Conservation (phyloP, 768 basidiomycete species). For the Psilocybe sp. region DNA sequence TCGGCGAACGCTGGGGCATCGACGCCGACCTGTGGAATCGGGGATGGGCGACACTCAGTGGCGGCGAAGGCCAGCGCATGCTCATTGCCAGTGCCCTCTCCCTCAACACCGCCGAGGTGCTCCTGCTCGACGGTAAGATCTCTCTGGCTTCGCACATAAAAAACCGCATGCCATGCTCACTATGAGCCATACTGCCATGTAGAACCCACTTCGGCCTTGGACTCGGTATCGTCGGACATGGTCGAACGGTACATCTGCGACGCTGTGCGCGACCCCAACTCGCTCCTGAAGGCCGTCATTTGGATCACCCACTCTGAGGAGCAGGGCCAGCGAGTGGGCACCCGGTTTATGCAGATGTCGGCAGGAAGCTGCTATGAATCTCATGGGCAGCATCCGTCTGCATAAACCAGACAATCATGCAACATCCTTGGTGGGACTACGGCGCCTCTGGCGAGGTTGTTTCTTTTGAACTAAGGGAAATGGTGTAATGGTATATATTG, state of each 20-base stretch:
- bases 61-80: constrained; percentile 86
- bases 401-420: constrained; percentile 7
- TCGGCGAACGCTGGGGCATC: constrained; percentile 67
- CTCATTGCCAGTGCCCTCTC: constrained; percentile 74
- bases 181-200: neutral
- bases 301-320: constrained; percentile 91
- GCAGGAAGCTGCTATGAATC: constrained; percentile 40
- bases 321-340: constrained; percentile 74
- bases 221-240: constrained; percentile 56
- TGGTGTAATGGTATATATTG: too few relatives aligned
- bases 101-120: constrained; percentile 70
- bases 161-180: neutral
- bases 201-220: constrained; percentile 92
- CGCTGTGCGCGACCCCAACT: constrained; percentile 45
- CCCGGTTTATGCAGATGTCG: constrained; percentile 54
- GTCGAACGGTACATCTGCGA: constrained; percentile 64
- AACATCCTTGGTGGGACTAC: too few relatives aligned
- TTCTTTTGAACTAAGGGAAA: too few relatives aligned
- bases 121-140: constrained; percentile 73
- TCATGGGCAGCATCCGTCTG: constrained; percentile 16
- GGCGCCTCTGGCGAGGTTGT: too few relatives aligned
- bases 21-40: constrained; percentile 71
- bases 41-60: constrained; percentile 77
- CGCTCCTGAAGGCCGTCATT: constrained; percentile 65
- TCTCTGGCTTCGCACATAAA: neutral